phyloP scores from a whole-genome alignment of 306 rosid species.

The Pterocarpus macrocarpus region DNA sequence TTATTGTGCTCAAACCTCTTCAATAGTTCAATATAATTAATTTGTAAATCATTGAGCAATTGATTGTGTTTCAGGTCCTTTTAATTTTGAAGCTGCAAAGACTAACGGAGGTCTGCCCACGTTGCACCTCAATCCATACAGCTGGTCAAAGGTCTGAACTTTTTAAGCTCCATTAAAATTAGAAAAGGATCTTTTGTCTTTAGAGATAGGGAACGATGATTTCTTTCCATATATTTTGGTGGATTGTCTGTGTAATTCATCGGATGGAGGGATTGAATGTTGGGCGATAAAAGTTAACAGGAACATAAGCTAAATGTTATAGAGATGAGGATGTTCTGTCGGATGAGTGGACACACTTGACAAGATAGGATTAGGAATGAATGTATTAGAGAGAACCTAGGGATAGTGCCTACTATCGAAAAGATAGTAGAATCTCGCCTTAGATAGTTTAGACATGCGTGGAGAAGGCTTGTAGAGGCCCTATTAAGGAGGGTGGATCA shows the following conservation, averaged over 20 bases:
- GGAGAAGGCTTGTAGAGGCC: no score
- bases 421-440: no score
- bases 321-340: no score
- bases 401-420: no score
- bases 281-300: no score
- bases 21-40: background rate
- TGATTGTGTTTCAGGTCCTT: conserved; percentile 76
- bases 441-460: no score
- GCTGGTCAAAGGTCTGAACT: conserved; percentile 85
- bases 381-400: no score
- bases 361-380: no score
- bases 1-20: background rate
- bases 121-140: conserved; percentile 85
- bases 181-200: conserved; percentile 1
- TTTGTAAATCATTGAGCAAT: conserved; percentile 8
- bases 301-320: no score
- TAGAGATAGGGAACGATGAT: background rate
- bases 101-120: conserved; percentile 63
- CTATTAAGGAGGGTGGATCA: no score
- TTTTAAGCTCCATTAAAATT: conserved; percentile 6
- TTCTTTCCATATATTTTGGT: conserved; percentile 15
- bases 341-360: no score
- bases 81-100: conserved; percentile 78
- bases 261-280: background rate
- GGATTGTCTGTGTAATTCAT: background rate